phyloP scores from a whole-genome alignment of 1,284 basidiomycete species.

The Porodaedalea pini region DNA sequence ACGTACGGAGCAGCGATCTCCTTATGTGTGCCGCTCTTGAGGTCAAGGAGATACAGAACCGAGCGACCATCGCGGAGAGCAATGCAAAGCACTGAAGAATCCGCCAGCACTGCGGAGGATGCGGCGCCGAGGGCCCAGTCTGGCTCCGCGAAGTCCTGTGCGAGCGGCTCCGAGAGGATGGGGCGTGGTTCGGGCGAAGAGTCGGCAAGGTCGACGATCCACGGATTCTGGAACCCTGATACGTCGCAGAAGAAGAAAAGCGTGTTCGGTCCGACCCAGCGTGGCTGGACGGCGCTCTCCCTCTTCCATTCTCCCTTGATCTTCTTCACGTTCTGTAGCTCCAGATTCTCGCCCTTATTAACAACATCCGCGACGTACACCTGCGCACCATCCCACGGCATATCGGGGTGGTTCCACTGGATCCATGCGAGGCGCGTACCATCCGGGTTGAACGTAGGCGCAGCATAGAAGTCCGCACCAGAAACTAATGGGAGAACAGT shows the following conservation, averaged over 20 bases:
- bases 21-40: slow-evolving; percentile 33
- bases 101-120: slow-evolving; percentile 49
- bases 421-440: slow-evolving; percentile 66
- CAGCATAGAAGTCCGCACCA: slow-evolving; percentile 67
- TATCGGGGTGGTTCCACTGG: slow-evolving; percentile 74
- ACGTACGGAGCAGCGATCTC: slow-evolving; percentile 46
- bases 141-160: slow-evolving; percentile 58
- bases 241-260: slow-evolving; percentile 69
- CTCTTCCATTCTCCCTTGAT: slow-evolving; percentile 48
- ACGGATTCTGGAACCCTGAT: slow-evolving; percentile 71
- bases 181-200: slow-evolving; percentile 30
- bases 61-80: slow-evolving; percentile 45
- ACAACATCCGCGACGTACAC: slow-evolving; percentile 50
- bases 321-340: slow-evolving; percentile 33
- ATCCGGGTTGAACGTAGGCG: slow-evolving; percentile 63
- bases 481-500: slow-evolving; percentile 41
- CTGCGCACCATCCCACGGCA: slow-evolving; percentile 77
- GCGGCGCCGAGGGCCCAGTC: slow-evolving; percentile 52
- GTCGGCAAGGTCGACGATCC: slow-evolving; percentile 33
- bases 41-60: slow-evolving; percentile 46
- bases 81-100: slow-evolving; percentile 42
- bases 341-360: slow-evolving; percentile 22
- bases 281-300: slow-evolving; percentile 50
- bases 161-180: slow-evolving; percentile 43
- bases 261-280: slow-evolving; percentile 55